Evolutionary conservation across 2,329 filamentous ascomycete genomes (phyloP), one percentile per base, ranked within the genome.

Genomic region (Verticillium alfalfae): DNA sequence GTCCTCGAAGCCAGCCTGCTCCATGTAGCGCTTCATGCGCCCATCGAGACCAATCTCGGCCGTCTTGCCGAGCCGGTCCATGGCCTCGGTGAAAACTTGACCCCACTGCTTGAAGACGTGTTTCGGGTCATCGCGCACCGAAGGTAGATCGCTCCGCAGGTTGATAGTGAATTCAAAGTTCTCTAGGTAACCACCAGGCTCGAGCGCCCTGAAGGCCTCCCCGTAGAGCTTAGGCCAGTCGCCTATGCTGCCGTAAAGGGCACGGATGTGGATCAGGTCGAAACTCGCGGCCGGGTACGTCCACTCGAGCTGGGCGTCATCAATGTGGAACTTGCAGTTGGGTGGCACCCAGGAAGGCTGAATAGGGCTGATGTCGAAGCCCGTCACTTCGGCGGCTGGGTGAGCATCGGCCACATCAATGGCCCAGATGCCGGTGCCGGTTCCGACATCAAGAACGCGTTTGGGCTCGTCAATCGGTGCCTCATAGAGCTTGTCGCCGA

Each of bases 231-330:
- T 74, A 39, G 78, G 76, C 72, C 85, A 88, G 65, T 87, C 84
- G 3, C 75, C 72, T 61, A 88, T 81, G 61, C 80, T 80, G 31
- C 86, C 86, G 4, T 80, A 75, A 65, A 88, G 75, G 66, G 83
- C 77, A 36, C 83, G 81, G 10, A 84, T 81, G 68, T 88, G 87
- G 60, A 89, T 80, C 66, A 81, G 85, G 72, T 88, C 85, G 67
- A 85, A 84, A 38, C 78, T 72, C 60, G 79, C 68, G 2, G 73
- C 67, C 5, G 78, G 75, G 26, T 58, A 62, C 9, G 83, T 75
- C 85, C 85, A 87, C 1, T 70, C 68, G 39, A 61, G 69, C 59
- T 62, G 70, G 62, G 61, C 71, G 65, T 73, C 75, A 58, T 72
- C 76, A 61, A 77, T 71, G 13, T 74, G 68, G 49, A 77, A 77